Evolutionary conservation across 495 filamentous ascomycete species (phyloP), one percentile per base, ranked within the genome.

Genomic region (Annulohypoxylon moriforme): DNA sequence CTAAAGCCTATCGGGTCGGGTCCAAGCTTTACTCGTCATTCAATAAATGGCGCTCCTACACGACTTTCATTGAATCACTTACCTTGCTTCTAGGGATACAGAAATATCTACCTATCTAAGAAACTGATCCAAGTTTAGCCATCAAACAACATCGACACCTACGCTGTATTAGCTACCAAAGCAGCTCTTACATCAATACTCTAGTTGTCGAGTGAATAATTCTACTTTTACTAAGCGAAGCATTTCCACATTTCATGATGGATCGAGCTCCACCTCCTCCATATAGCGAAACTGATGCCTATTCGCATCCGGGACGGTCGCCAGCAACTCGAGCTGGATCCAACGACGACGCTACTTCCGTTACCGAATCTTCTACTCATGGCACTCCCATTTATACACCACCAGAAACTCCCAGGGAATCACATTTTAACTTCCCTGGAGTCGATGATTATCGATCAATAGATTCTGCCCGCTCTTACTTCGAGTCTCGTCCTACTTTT

Each of bases 261-360:
- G 76, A 77, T 50, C 78, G 83, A 65, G 52, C 75, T 42, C 79
- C 85, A 33, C 85, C 84, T 2, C 84, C 85, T 2, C 85, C 85
- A 4, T 87, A 86, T 71, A 74, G 75, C 42, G 82, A 85, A 66
- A 85, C 80, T n/a, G 85, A 86, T 70, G 75, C 83, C 46, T 82
- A 77, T 73, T 84, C 82, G 20, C 71, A 64, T 36, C 76, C 80
- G 2, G 75, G 74, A 25, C 67, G 67, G 10, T 64, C 74, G 24
- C 72, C 50, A 25, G 42, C 44, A 8, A 29, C 31, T 49, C 67
- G 49, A 49, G 18, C 56, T 18, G 68, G 60, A 24, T 36, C 34
- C 36, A 67, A 56, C 57, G 75, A 74, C 24, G 67, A 78, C 33
- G 60, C 67, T 58, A 59, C 56, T 42, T 76, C 80, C 18, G 73